phyloP scores from a whole-genome alignment of 1,284 basidiomycete genomes.

The Prillingera fragicola region DNA sequence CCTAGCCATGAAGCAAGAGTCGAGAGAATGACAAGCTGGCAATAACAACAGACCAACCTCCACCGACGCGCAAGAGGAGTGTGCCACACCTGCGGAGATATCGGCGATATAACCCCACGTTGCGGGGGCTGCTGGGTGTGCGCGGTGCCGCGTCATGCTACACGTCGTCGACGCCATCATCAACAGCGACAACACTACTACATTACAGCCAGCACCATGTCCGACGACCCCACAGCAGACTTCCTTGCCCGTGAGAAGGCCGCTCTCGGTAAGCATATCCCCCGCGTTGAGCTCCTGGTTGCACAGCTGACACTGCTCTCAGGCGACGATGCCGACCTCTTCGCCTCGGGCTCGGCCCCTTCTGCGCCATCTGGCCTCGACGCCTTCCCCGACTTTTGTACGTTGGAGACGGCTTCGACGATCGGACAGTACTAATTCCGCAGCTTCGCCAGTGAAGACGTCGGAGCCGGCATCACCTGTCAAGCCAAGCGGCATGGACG shows the following conservation, averaged over 20 bases:
- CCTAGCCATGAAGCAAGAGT: background rate
- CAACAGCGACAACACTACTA: background rate
- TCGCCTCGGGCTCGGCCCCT: slow-evolving; percentile 35
- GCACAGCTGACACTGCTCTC: background rate
- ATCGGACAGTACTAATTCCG: background rate
- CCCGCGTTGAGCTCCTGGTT: background rate
- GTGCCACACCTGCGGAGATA: slow-evolving; percentile 2
- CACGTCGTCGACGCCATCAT: slow-evolving; percentile 7
- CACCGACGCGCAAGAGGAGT: background rate
- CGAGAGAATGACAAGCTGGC: background rate
- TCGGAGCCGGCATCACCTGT: slow-evolving; percentile 12
- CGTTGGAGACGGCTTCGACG: slow-evolving; percentile 2
- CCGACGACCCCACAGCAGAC: slow-evolving; percentile 48
- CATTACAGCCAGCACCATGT: slow-evolving; percentile 29
- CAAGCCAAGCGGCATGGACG: slow-evolving; percentile 43
- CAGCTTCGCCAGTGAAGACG: slow-evolving; percentile 1
- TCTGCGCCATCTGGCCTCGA: slow-evolving; percentile 39
- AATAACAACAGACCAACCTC: slow-evolving; percentile 1
- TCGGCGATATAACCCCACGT: slow-evolving; percentile 4
- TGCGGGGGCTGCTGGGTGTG: background rate
- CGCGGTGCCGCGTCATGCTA: slow-evolving; percentile 3
- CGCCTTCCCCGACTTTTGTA: slow-evolving; percentile 37
- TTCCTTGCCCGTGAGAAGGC: slow-evolving; percentile 48
- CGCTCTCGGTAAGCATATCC: slow-evolving; percentile 37
- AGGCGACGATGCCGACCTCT: slow-evolving; percentile 48